Base-by-base conservation (phyloP, 1,139 yeast species). In the Hansenula anomala region DNA sequence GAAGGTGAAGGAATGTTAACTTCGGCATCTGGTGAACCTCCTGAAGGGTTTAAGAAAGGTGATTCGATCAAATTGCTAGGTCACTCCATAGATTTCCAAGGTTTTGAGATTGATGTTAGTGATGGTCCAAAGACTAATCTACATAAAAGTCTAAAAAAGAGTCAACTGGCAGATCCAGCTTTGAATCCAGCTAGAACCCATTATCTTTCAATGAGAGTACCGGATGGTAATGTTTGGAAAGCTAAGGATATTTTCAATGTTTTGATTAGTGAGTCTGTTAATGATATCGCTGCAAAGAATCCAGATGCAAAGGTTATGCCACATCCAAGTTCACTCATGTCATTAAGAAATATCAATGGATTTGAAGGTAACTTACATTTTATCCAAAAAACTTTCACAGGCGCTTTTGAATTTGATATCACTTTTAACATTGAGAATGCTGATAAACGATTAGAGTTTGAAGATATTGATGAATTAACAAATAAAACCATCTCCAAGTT, bases 311-410 rank as follows among this genome's bases (percentile, higher is more conserved):
- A 58, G 10, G 45, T 66, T 19, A 61, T 65, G 14, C 64, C 68
- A 3, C 56, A 63, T 37, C 60, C 66, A 22, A 54, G 63, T 17
- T 65, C 66, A 36, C 39, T 62, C 2, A 76, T 76, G 40, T 63
- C 78, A 4, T 47, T 89, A 25, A 71, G 87, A 50, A 82, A 88
- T 54, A 47, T 79, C 25, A 73, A 75, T 39, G 61, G 67, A 18
- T 80, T 79, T 48, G 75, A 75, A 46, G 96, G 96, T 1, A 88
- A 88, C 55, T 59, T 86, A 45, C 97, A 90, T 58, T 73, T 75
- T 44, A 63, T 89, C 20, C 97, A 92, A 61, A 81, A 85, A 52
- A 68, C 80, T 0, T 92, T 78, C 54, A 65, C 72, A 49, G 94
- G 95, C 1, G 66, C 66, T n/a, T 83, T 86, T 58, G 87, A 87